Conservation (phyloP, 768 basidiomycete genomes). For the Neoboletus subvelutipes region DNA sequence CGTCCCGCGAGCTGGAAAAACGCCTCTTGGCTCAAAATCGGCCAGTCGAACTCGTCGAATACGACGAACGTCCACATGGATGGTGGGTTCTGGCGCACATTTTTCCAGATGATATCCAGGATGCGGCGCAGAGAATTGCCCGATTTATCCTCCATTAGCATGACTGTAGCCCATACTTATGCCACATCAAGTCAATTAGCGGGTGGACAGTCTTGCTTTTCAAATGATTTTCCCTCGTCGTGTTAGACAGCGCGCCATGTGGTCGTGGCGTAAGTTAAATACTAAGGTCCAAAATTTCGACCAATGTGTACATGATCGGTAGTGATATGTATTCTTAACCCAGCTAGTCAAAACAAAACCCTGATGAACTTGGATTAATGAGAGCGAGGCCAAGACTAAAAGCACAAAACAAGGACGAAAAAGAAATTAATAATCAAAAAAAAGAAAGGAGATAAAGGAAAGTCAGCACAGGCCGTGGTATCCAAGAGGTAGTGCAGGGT, state of each 20-base stretch:
- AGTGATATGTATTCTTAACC: conserved; percentile 9
- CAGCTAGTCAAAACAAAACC: conserved; percentile 15
- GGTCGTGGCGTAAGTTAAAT: neutral
- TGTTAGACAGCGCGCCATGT: neutral
- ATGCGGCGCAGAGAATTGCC: no score
- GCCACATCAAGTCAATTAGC: neutral
- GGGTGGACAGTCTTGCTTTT: no score
- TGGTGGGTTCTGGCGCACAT: no score
- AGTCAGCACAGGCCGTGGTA: conserved; percentile 18
- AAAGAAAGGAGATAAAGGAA: no score
- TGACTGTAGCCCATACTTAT: neutral
- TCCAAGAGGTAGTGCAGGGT: conserved; percentile 23
- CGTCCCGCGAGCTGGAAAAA: no score
- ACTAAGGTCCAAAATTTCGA: conserved; percentile 3
- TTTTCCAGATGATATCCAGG: no score
- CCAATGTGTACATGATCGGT: conserved; percentile 13
- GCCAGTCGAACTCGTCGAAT: no score
- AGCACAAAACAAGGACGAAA: conserved; percentile 6
- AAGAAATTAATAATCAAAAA: neutral
- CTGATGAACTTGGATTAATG: conserved; percentile 5
- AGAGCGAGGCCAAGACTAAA: neutral
- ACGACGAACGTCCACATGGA: no score
- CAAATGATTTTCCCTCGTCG: neutral
- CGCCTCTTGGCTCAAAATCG: no score
- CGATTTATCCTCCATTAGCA: conserved; percentile 1